Percentiles rank a stretch among this genome's conserved stretches.
Conservation (phyloP, 2,329 filamentous ascomycete genomes). For the Colletotrichum nymphaeae region DNA sequence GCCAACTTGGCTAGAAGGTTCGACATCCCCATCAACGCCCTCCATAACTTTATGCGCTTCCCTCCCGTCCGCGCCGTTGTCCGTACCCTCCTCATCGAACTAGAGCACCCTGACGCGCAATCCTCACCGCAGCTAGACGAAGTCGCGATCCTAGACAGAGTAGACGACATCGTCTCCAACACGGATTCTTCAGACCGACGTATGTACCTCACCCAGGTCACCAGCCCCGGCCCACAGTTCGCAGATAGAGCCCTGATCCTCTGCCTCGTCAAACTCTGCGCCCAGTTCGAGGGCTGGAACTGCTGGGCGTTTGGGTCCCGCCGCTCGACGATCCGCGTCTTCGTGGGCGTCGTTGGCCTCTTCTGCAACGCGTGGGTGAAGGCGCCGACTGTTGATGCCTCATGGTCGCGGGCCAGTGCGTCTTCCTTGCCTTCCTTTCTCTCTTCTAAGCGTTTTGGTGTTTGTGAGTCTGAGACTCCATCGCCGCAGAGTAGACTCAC, state of each 20-base stretch:
- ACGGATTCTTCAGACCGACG: neutral
- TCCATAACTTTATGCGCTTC: conserved; percentile 31
- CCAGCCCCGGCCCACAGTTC: neutral
- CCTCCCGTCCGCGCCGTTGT: conserved; percentile 14
- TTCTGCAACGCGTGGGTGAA: conserved; percentile 29
- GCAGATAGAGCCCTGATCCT: conserved; percentile 14
- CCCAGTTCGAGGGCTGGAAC: conserved; percentile 16
- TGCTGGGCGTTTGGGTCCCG: neutral
- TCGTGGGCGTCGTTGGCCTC: conserved; percentile 21
- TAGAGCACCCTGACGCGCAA: conserved; percentile 25
- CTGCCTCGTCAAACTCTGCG: conserved; percentile 27
- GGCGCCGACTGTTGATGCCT: conserved; percentile 13
- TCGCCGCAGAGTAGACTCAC: neutral
- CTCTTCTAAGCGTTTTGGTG: neutral
- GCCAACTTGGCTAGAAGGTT: neutral
- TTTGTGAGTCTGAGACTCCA: neutral
- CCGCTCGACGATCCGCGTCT: neutral
- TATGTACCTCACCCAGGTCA: conserved; percentile 5
- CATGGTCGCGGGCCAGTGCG: conserved; percentile 9
- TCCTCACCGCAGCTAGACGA: conserved; percentile 3
- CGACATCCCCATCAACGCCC: conserved; percentile 8
- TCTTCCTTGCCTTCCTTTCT: neutral
- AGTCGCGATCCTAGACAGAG: neutral
- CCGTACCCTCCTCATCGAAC: conserved; percentile 31
- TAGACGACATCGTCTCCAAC: neutral